Evolutionary conservation across 257 asterid species (phyloP), one percentile per base, ranked within the genome.

Genomic region (Leptodermis oblonga): DNA sequence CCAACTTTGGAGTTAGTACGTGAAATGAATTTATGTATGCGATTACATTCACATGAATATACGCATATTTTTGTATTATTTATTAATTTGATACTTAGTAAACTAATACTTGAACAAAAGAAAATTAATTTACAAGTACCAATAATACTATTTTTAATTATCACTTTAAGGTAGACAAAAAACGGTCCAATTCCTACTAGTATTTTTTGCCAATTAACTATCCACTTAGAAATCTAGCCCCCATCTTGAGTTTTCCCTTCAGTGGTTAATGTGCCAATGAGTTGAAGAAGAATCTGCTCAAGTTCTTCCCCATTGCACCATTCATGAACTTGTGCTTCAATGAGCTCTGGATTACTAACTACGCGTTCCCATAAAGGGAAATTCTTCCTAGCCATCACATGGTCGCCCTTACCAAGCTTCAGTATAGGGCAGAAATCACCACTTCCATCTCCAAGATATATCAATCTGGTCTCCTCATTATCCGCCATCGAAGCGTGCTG

Each of bases 371-470:
- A 76, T 41, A 92, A 60, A 62, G 94, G 86, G 31, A 77, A 92
- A 76, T 79, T 65, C 68, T 79, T 84, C 68, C 86, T 84, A 14
- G 96, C 89, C 95, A 92, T 75, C 62, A 84, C 91, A 25, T 67
- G 73, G 72, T 89, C 97, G 68, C 77, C 77, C 39, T 71, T 76
- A 60, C 72, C 82, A 52, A 92, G 95, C 84, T 87, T 87, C 78
- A 89, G 73, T 37, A 81, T 74, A n/a, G 97, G 96, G 74, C 96
- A 89, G 76, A 81, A 89, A 78, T 92, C 97, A 22, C 90, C 90
- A 71, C 36, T 74, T 46, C 96, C 95, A 65, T 92, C 97, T 66
- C 97, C 95, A 18, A 87, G 49, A 77, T 92, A 89, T 72, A 92
- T 87, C 48, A 87, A 22, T 73, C 60, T 77, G 68, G 75, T 70